Evolutionary conservation across 176 grass and related monocot genomes (phyloP).

Genomic region (Otatea glauca): DNA sequence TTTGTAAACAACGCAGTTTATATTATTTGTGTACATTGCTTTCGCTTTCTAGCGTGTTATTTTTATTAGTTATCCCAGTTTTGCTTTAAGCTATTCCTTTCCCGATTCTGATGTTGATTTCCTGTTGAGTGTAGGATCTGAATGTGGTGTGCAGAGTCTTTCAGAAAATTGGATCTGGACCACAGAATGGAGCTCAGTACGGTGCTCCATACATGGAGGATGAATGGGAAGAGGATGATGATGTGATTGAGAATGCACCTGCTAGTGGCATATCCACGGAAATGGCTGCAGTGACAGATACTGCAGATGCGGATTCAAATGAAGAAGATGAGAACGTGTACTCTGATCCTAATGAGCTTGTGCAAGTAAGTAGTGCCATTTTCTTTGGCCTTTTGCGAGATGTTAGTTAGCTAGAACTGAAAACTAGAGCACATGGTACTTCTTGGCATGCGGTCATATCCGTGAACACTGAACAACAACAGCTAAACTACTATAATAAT

Average conservation of each 20-base stretch:
- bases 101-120: conserved; percentile 41
- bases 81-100: neutral
- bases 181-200: conserved; percentile 91
- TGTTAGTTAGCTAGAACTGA: conserved; percentile 18
- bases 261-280: conserved; percentile 6
- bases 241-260: conserved; percentile 50
- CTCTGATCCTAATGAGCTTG: conserved; percentile 49
- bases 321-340: conserved; percentile 56
- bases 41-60: neutral
- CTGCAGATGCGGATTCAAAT: conserved; percentile 51
- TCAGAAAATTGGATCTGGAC: conserved; percentile 77
- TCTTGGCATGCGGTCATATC: neutral
- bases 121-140: conserved; percentile 60
- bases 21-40: neutral
- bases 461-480: neutral
- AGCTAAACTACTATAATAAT: neutral
- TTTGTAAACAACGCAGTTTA: neutral
- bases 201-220: conserved; percentile 92
- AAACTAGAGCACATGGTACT: neutral
- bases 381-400: neutral
- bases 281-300: conserved; percentile 30
- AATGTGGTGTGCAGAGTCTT: conserved; percentile 95
- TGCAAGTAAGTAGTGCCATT: conserved; percentile 53
- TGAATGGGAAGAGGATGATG: conserved; percentile 86
- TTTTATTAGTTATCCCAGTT: conserved; percentile 2